Evolutionary conservation across 2,329 filamentous ascomycete genomes (phyloP).

Genomic region (Ophiostoma sp.): DNA sequence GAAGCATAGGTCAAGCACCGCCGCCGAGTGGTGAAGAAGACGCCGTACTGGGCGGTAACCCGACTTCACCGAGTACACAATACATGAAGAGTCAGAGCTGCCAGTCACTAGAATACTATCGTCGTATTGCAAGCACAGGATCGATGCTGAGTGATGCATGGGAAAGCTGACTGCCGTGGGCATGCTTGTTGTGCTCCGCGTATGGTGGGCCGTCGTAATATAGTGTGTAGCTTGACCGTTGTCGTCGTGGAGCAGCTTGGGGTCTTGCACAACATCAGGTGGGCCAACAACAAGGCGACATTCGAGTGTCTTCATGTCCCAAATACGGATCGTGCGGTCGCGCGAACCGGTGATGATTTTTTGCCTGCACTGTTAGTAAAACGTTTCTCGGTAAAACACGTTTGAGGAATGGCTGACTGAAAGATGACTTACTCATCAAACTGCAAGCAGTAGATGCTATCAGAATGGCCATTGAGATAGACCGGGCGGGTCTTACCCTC

Average conservation of each 20-base stretch:
- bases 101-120: constrained; percentile 89
- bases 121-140: constrained; percentile 93
- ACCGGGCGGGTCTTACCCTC: constrained; percentile 71
- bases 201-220: constrained; percentile 39
- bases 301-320: constrained; percentile 85
- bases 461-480: constrained; percentile 87
- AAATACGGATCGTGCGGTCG: constrained; percentile 90
- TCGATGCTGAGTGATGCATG: constrained; percentile 78
- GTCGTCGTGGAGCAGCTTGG: constrained; percentile 47
- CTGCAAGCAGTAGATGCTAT: constrained; percentile 96
- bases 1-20: constrained; percentile 89
- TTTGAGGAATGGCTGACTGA: too few relatives aligned
- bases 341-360: constrained; percentile 97
- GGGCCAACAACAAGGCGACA: constrained; percentile 85
- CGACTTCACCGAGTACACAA: constrained; percentile 78
- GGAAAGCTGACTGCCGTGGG: constrained; percentile 54
- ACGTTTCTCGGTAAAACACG: too few relatives aligned
- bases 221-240: constrained; percentile 50
- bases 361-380: constrained; percentile 13
- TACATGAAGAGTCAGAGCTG: constrained; percentile 85
- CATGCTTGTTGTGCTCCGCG: constrained; percentile 40
- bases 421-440: constrained; percentile 74
- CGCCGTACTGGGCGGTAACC: constrained; percentile 75
- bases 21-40: constrained; percentile 72
- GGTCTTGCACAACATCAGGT: constrained; percentile 54